Evolutionary conservation across 2,329 filamentous ascomycete genomes (phyloP), one percentile per base, ranked within the genome.

Genomic region (Dactylellina haptotyla): DNA sequence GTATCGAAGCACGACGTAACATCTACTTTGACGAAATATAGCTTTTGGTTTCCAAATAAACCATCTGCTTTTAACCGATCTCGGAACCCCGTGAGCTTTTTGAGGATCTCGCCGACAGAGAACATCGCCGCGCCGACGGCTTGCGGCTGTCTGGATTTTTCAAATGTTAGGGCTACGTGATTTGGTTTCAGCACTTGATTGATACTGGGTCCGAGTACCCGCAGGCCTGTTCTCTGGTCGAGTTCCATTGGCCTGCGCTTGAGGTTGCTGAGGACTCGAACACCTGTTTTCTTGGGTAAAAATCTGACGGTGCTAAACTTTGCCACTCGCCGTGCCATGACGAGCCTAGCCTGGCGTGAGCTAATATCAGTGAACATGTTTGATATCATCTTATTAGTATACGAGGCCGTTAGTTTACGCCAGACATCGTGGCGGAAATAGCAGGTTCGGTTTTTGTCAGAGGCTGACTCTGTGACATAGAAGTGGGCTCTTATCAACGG

Each of bases 351-450:
- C 8, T 85, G 83, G 0, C 84, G 83, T 0, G 84, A 78, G 43
- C 85, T 87, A 41, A 97, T 82, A 77, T 95, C 90, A 76, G 95
- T 90, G 75, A 97, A 92, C 86, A 96, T 92, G 6, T 82, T 85
- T 1, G 82, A 76, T 78, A 90, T 95, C 20, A 98, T 82, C 0
- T 82, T 82, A 0, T 84, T 80, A 79, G 97, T 83, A 0, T 89
- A 87, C 4, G 93, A 90, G 77, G 93, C 89, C 1, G 89, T 87
- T 32, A 98, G 81, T 41, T 85, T 85, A 56, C 87, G 87, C 95
- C 95, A 99, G 8, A 95, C 84, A 80, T 99, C 95, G 76, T 99
- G 95, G 2, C 94, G 90, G 79, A 97, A 98, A 81, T 92, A 99
- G 80, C 96, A 97, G 0, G 98, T 82, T 26, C 88, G 87, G 77